phyloP scores from a whole-genome alignment of 192 early-diverging fungal genomes.

The Coemansia sp. region DNA sequence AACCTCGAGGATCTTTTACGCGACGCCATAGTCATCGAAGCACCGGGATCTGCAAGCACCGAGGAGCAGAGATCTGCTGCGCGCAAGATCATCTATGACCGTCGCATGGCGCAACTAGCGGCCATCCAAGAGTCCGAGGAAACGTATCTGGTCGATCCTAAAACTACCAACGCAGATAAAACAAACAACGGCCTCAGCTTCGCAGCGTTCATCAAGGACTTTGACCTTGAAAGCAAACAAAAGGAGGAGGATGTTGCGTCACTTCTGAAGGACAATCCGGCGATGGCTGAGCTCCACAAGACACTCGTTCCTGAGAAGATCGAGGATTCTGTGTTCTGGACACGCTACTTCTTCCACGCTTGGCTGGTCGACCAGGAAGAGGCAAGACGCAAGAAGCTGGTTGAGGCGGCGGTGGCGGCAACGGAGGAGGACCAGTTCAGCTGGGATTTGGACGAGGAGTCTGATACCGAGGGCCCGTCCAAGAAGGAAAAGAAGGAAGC shows the following conservation, averaged over 20 bases:
- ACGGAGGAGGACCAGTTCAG: constrained; percentile 46
- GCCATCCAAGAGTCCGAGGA: constrained; percentile 30
- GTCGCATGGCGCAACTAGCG: constrained; percentile 49
- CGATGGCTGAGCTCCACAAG: constrained; percentile 19
- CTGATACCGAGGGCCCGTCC: neutral
- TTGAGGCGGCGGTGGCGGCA: constrained; percentile 50
- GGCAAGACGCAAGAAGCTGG: constrained; percentile 42
- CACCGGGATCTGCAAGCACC: constrained; percentile 34
- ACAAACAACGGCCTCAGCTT: constrained; percentile 1
- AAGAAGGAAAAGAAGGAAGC: neutral
- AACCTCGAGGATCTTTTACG: constrained; percentile 49
- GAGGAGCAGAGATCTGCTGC: constrained; percentile 41
- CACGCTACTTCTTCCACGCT: constrained; percentile 44
- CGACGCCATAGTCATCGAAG: constrained; percentile 55
- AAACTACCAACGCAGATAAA: neutral
- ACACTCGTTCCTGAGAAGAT: constrained; percentile 31
- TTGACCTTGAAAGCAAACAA: constrained; percentile 5
- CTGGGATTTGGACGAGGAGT: constrained; percentile 48
- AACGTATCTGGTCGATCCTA: constrained; percentile 42
- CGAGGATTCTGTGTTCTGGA: constrained; percentile 40
- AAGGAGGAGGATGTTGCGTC: constrained; percentile 8
- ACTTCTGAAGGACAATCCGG: constrained; percentile 18
- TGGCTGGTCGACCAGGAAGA: constrained; percentile 52
- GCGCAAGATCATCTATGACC: constrained; percentile 50
- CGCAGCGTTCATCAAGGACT: constrained; percentile 18